phyloP scores from a whole-genome alignment of 352 stramenopile species.

The Phytophthora constricta region DNA sequence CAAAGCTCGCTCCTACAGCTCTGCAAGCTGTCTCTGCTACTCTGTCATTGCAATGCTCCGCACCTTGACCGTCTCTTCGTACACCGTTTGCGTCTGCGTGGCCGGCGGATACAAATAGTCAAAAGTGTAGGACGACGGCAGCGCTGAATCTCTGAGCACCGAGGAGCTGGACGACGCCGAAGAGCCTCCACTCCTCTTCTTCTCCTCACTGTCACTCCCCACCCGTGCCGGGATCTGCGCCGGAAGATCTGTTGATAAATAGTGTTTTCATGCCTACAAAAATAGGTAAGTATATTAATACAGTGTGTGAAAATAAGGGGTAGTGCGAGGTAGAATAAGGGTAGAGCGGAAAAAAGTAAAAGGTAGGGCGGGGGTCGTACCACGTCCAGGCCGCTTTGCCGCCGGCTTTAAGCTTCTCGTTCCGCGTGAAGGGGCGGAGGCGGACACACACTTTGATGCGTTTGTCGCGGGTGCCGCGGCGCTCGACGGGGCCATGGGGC shows the following conservation, averaged over 20 bases:
- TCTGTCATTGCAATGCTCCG: too few relatives aligned
- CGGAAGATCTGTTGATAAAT: conserved; percentile 90
- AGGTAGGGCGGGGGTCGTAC: conserved; percentile 33
- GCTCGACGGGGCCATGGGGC: conserved; percentile 29
- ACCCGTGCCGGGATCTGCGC: conserved; percentile 56
- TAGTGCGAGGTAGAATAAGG: too few relatives aligned
- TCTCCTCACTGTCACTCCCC: conserved; percentile 31
- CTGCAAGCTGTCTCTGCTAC: too few relatives aligned
- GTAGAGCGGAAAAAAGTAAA: background rate
- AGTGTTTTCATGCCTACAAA: conserved; percentile 79
- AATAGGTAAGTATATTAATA: too few relatives aligned
- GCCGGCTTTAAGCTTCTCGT: conserved; percentile 68
- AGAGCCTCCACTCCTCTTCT: conserved; percentile 39
- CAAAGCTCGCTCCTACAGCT: too few relatives aligned
- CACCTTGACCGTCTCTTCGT: conserved; percentile 83
- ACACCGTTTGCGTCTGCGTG: conserved; percentile 76
- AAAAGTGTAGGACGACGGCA: conserved; percentile 85
- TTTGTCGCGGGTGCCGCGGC: conserved; percentile 48
- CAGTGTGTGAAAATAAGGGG: conserved; percentile 6
- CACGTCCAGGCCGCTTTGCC: conserved; percentile 86
- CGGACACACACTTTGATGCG: conserved; percentile 85
- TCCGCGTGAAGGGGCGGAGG: conserved; percentile 77
- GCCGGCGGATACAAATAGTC: conserved; percentile 87
- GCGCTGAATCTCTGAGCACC: conserved; percentile 27
- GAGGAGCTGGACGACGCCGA: conserved; percentile 49